These are phyloP conservation scores for Colletotrichum higginsianum DNA, from an alignment of 2,329 filamentous ascomycete genomes.

Conservation along the genomic window DNA sequence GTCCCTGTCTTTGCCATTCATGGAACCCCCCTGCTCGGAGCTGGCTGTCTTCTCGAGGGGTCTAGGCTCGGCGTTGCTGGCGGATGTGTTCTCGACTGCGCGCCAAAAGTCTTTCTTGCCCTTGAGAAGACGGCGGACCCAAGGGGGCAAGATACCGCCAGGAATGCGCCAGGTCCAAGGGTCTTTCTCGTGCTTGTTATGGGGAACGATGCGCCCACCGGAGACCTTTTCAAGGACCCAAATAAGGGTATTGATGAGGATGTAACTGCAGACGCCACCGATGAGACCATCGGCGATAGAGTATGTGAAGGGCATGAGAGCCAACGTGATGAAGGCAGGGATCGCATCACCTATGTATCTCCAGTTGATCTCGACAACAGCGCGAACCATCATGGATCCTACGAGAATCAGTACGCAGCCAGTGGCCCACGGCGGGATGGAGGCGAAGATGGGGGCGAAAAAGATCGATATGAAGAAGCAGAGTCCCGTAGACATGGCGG, in stretches of 20 bases:
- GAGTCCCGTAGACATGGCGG: conserved; percentile 81
- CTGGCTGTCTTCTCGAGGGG: conserved; percentile 45
- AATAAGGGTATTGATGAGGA: conserved; percentile 79
- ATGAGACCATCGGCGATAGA: conserved; percentile 91
- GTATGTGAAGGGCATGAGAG: conserved; percentile 92
- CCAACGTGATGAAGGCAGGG: conserved; percentile 87
- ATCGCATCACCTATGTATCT: conserved; percentile 86
- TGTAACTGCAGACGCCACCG: conserved; percentile 83
- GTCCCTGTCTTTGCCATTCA: conserved; percentile 36
- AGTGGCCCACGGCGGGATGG: conserved; percentile 90
- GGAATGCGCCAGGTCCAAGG: conserved; percentile 84
- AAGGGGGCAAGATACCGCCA: conserved; percentile 82
- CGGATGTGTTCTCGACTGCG: conserved; percentile 50
- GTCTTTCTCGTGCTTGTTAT: conserved; percentile 83
- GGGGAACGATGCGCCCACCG: conserved; percentile 79
- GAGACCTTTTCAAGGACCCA: conserved; percentile 78
- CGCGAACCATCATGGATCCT: conserved; percentile 87
- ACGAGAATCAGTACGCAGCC: conserved; percentile 91
- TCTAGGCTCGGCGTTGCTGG: conserved; percentile 39
- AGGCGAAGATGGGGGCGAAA: conserved; percentile 92
- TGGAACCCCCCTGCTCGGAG: conserved; percentile 40
- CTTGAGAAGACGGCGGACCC: conserved; percentile 73
- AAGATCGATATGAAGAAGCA: conserved; percentile 92
- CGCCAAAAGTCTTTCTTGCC: conserved; percentile 85
- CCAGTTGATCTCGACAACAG: conserved; percentile 91